A percentile compares a stretch with the other conserved stretches of the same genome.
phyloP scores from a whole-genome alignment of 192 early-diverging fungal species.

The Podila minutissima region DNA sequence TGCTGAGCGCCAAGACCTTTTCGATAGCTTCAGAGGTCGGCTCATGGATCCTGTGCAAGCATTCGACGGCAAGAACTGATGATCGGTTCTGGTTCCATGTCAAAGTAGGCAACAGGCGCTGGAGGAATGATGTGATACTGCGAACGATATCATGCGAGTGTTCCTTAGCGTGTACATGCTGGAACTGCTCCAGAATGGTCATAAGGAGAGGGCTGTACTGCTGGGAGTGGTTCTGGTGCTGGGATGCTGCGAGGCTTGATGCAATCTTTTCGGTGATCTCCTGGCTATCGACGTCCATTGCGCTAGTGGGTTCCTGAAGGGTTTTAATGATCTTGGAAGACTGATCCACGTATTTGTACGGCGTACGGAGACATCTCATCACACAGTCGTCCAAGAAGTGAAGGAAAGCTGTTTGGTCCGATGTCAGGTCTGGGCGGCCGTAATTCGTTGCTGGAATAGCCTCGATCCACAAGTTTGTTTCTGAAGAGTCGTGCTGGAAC shows the following conservation, averaged over 20 bases:
- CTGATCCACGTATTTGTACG: slow-evolving; percentile 72
- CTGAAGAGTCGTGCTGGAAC: slow-evolving; percentile 66
- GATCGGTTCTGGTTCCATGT: slow-evolving; percentile 53
- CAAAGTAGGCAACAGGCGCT: slow-evolving; percentile 37
- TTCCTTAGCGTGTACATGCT: slow-evolving; percentile 41
- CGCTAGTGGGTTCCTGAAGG: slow-evolving; percentile 27
- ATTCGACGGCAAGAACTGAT: slow-evolving; percentile 30
- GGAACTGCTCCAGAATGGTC: slow-evolving; percentile 56
- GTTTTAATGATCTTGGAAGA: slow-evolving; percentile 55
- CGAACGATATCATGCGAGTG: slow-evolving; percentile 17
- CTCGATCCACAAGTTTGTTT: slow-evolving; percentile 67
- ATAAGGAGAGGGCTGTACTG: slow-evolving; percentile 64
- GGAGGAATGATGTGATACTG: slow-evolving; percentile 45
- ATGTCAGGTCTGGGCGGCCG: slow-evolving; percentile 22
- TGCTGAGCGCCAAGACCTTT: background rate
- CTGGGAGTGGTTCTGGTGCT: slow-evolving; percentile 24
- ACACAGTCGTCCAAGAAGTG: slow-evolving; percentile 76
- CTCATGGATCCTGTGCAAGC: slow-evolving; percentile 29
- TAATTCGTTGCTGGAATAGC: slow-evolving; percentile 56
- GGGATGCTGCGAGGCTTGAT: slow-evolving; percentile 6
- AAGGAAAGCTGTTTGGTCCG: slow-evolving; percentile 54
- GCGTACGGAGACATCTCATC: slow-evolving; percentile 61
- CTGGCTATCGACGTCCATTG: slow-evolving; percentile 12
- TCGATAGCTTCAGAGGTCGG: slow-evolving; percentile 8
- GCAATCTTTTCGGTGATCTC: slow-evolving; percentile 13